phyloP scores from a whole-genome alignment of 148 eudicot genomes.

The Rhododendron ferrugineum region DNA sequence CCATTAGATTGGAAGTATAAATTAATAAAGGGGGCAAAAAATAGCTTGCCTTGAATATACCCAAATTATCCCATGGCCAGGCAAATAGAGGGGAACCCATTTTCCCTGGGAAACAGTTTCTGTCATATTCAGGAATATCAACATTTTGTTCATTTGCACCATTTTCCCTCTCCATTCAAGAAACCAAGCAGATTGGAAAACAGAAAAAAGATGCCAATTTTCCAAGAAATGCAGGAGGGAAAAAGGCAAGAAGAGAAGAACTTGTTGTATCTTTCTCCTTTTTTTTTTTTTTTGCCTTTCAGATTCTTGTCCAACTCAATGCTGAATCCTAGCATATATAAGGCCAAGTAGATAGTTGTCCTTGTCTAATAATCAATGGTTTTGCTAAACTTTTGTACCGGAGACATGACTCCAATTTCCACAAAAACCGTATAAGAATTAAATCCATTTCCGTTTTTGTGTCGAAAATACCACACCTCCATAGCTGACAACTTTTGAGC shows the following conservation, averaged over 20 bases:
- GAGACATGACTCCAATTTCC: background rate
- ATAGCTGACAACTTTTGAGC: background rate
- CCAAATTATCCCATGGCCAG: constrained; percentile 43
- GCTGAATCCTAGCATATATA: background rate
- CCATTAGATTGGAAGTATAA: background rate
- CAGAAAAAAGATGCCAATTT: background rate
- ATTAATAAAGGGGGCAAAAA: background rate
- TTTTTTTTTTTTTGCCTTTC: background rate
- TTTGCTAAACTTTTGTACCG: background rate
- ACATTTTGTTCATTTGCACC: background rate
- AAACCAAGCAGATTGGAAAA: background rate
- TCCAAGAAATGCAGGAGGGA: background rate
- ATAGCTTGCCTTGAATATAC: constrained; percentile 25
- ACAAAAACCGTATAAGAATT: background rate
- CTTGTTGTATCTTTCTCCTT: background rate
- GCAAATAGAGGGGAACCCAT: constrained; percentile 29
- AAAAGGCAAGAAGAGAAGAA: too few species aligned
- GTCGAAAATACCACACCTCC: background rate
- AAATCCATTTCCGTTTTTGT: background rate
- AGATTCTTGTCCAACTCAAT: background rate
- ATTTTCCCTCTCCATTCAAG: constrained; percentile 11
- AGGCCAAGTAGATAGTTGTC: background rate
- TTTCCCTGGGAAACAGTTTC: constrained; percentile 13
- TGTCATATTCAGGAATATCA: constrained; percentile 4
- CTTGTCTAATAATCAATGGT: background rate